phyloP scores from a whole-genome alignment of 805 yeast species.

The Zygosaccharomyces gambellarensis region DNA sequence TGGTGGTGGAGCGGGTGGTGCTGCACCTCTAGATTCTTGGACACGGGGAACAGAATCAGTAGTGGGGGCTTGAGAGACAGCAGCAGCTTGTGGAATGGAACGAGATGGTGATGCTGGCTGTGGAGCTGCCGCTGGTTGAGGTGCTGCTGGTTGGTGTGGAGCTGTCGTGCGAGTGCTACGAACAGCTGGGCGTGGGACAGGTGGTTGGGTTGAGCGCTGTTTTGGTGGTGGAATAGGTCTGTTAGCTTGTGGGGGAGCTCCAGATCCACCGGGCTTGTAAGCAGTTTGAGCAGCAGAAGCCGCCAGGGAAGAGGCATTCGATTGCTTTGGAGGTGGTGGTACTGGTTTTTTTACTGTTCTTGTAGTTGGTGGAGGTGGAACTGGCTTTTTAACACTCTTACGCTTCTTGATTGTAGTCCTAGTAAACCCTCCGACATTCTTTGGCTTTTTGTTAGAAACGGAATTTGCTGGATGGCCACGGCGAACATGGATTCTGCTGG shows the following conservation, averaged over 20 bases:
- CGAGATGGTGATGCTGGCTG: constrained; percentile 1
- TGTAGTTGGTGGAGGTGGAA: constrained; percentile 31
- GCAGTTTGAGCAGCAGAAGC: constrained; percentile 40
- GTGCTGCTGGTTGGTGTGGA: constrained; percentile 8
- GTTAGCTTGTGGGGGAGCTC: constrained; percentile 22
- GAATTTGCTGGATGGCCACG: constrained; percentile 74
- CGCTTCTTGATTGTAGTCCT: constrained; percentile 7
- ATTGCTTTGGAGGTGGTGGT: constrained; percentile 34
- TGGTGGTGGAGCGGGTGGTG: constrained; percentile 71
- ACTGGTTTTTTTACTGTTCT: constrained; percentile 33
- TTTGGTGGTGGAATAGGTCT: constrained; percentile 36
- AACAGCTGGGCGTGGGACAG: constrained; percentile 44
- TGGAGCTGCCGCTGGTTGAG: constrained; percentile 10
- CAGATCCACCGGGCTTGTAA: constrained; percentile 27
- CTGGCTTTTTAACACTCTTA: constrained; percentile 14
- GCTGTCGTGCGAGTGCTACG: constrained; percentile 15
- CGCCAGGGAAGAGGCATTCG: constrained; percentile 31
- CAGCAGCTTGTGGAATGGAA: background rate
- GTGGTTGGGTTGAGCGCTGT: constrained; percentile 59
- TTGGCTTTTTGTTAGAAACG: constrained; percentile 70
- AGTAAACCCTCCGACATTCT: constrained; percentile 30
- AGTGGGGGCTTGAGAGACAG: constrained; percentile 14
- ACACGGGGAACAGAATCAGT: constrained; percentile 11
- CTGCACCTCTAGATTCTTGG: constrained; percentile 14
- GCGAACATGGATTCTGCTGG: constrained; percentile 77